Base-by-base conservation (phyloP, 1,284 basidiomycete species). In the Chondrostereum purpureum region DNA sequence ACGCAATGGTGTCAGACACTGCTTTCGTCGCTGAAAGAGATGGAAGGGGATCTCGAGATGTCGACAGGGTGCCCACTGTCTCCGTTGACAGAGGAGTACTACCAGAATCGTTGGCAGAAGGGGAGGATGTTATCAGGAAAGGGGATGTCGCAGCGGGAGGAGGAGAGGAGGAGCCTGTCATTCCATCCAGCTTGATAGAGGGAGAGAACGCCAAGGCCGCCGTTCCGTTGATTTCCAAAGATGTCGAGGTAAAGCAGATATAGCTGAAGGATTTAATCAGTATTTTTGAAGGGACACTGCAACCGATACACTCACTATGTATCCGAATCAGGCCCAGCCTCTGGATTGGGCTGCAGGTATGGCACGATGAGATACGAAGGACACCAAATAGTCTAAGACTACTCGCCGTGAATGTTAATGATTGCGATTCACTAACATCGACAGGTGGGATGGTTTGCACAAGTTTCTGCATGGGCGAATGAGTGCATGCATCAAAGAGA, bases 151-250 rank as follows among this genome's bases (percentile, higher is more conserved):
- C 70, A 42, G 73, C 63, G 1, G 74, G 55, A 21, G 77, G 58
- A 16, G 77, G 71, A 4, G 66, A 62, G 10, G 63, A 72, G 19
- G 74, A 76, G 39, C 83, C 83, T 6, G 65, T 65, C 81, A 85
- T 83, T 31, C 67, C 66, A 31, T 66, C 58, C 20, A 85, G 65
- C 6, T 78, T 83, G 65, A 86, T 85, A 51, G 64, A 68, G 0
- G 72, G 68, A 1, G 82, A 82, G 60, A 68, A 85, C 31, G 65
- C 66, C 0, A 49, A 46, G 50, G 76, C 78, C 4, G 43, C 43
- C 18, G 60, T 61, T 2, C 63, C 61, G 31, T 68, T 64, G 36
- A 59, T 59, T 24, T 61, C 60, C n/a, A 65, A 50, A 3, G 56
- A 51, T 8, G 54, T 63, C 2, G 78, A 74, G 12, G 66, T 71